Evolutionary conservation across 2,329 filamentous ascomycete genomes (phyloP), one percentile per base, ranked within the genome.

Genomic region (Xylaria sp.): DNA sequence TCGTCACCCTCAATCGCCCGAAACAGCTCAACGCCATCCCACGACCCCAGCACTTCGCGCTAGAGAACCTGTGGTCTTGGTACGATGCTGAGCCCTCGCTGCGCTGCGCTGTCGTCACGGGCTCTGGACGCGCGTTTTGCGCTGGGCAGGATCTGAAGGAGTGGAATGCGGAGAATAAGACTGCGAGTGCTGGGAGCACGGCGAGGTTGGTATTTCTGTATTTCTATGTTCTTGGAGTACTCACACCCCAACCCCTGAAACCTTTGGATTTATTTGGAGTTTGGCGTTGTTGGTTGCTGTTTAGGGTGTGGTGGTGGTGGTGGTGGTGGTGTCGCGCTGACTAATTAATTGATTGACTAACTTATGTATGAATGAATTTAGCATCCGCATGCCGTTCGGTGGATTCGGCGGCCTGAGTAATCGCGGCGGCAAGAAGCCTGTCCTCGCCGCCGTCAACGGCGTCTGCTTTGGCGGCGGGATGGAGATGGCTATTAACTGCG

Each of bases 361-460:
- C 40, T 44, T 6, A 44, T 18, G 13, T 5, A 18, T 23, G 44
- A n/a, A n/a, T n/a, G n/a, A 8, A 10, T 21, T 44, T 27, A 58
- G 76, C 68, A 72, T 72, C 55, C 70, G 73, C 21, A 81, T 81
- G 76, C 75, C 82, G 0, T 74, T 82, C 0, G 79, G 82, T 1
- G 91, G 91, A 1, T 91, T 93, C 69, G 90, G 88, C 27, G 91
- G 87, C 0, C 80, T 94, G 37, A 89, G 87, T 63, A 89, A 92
- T 71, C 84, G 92, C 29, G 78, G 80, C 5, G 91, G 91, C 57
- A 89, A 88, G 79, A 95, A 95, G 76, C 92, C 92, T 5, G 84
- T 95, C 64, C 86, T 95, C 32, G 91, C 90, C 1, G 92, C 92
- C 0, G 90, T 94, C 23, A 93, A 94, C 75, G 92, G 92, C 6